Evolutionary conservation across 2,329 filamentous ascomycete species (phyloP), one percentile per base, ranked within the genome.

Genomic region (Penicillium oxalicum): DNA sequence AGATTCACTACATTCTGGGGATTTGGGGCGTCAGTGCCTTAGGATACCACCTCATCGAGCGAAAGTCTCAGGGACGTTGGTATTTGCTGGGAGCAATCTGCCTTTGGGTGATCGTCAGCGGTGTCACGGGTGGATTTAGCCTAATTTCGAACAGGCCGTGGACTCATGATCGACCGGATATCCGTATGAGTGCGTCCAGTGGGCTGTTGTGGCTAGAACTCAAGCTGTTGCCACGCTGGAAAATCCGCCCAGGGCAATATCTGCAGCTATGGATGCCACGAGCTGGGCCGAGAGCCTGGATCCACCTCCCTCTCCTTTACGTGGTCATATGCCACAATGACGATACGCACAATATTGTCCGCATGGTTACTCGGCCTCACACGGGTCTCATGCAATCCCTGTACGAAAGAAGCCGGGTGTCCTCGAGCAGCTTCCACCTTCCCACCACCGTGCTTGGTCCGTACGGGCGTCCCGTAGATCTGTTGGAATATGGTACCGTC

Each of bases 401-500:
- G 2, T 45, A 37, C 12, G 3, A 45, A n/a, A n/a, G 13, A 1
- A 26, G 4, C 12, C 8, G 12, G 12, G 18, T 38, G 11, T 29
- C 4, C 11, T 34, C 25, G 3, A 26, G 7, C n/a, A 32, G 12
- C 12, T 34, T 34, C 32, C 32, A 34, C 7, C 34, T 36, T 11
- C 12, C 34, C 34, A 35, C 18, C 27, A 41, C 13, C 29, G 4
- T 50, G 27, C 35, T 50, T 6, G 40, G 48, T 4, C 43, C 48
- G 6, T 50, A 43, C n/a, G 34, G 44, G 7, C 35, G 40, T 13
- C 34, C 40, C 4, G 26, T 28, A 13, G 2, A 27, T 37, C 34
- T 50, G 2, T n/a, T 26, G 6, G n/a, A 39, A 12, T 47, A 36
- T 27, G 44, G 44, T 32, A 51, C 44, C 5, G 37, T 51, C 7